A percentile compares a stretch with the other conserved stretches of the same genome.
phyloP scores from a whole-genome alignment of 1,139 yeast genomes.

The Geotrichum candidum region DNA sequence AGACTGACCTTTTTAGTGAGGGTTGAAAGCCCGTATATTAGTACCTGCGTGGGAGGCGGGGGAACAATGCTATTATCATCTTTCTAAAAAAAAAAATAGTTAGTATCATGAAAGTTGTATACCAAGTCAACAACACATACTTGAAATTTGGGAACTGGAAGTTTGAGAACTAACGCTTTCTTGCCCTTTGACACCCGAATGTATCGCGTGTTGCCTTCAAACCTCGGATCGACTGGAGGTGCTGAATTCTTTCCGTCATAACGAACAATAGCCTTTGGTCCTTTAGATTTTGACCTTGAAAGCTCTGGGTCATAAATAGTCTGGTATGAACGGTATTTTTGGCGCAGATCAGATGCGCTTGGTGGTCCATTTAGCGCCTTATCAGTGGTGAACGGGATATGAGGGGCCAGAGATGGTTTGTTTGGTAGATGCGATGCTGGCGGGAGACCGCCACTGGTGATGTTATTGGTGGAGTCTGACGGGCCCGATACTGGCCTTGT shows the following conservation, averaged over 20 bases:
- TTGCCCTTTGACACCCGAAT: constrained; percentile 32
- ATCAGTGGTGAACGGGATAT: neutral
- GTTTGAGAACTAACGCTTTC: constrained; percentile 33
- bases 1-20: constrained; percentile 45
- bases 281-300: constrained; percentile 38
- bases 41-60: constrained; percentile 63
- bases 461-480: neutral
- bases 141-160: constrained; percentile 48
- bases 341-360: neutral
- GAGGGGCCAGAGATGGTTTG: neutral
- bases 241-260: constrained; percentile 11
- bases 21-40: constrained; percentile 59
- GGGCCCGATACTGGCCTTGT: neutral
- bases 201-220: constrained; percentile 9
- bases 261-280: constrained; percentile 37
- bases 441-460: neutral
- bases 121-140: constrained; percentile 3
- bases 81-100: constrained; percentile 13
- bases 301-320: constrained; percentile 55
- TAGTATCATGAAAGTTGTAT: neutral
- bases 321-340: constrained; percentile 18
- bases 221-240: constrained; percentile 15
- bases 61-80: constrained; percentile 74
- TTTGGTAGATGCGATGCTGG: neutral
- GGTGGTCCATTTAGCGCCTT: neutral